Evolutionary conservation across 2,329 filamentous ascomycete species (phyloP), one percentile per base, ranked within the genome.

Genomic region (Daldinia sp.): DNA sequence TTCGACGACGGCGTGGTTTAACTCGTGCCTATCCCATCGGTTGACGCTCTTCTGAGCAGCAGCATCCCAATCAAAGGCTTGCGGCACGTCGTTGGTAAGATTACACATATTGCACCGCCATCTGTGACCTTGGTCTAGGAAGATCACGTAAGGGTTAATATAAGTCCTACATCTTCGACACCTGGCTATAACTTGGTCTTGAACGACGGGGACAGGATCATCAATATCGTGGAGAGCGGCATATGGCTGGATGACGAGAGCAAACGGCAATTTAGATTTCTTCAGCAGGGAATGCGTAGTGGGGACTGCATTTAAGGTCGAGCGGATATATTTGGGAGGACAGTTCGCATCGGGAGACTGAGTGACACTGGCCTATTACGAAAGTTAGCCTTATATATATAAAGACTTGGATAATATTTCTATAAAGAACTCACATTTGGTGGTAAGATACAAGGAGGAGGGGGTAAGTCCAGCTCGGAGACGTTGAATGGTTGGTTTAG

Each of bases 41-140:
- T 99, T 95, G 57, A 97, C 91, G 59, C 90, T 92, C 84, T 97
- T 94, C 81, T 98, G 95, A 61, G 94, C 87, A 50, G 93, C 91
- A 37, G 93, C 91, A 81, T 99, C 96, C 96, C 96, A 99, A 79
- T 99, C 96, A 74, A 99, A 99, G 41, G 94, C 94, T 81, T 99
- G 96, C n/a, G 96, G 96, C 42, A 98, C 95, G 75, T 99, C 96
- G 79, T 99, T 99, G 74, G 94, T 98, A 72, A 99, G 86, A 81
- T 97, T 98, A 82, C 96, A 99, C 94, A 99, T 98, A 83, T 99
- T 99, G 84, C 96, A 99, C 77, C 95, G 91, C 96, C 96, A 99
- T 78, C 96, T 89, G 82, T 99, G 96, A 53, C 96, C 96, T 78
- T 98, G 93, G 76, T 99, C 96, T 68, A 99, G 84, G 83, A 99